These are phyloP conservation scores for Ustilaginoidea virens DNA, from an alignment of 2,329 filamentous ascomycete species.

Conservation along the genomic window DNA sequence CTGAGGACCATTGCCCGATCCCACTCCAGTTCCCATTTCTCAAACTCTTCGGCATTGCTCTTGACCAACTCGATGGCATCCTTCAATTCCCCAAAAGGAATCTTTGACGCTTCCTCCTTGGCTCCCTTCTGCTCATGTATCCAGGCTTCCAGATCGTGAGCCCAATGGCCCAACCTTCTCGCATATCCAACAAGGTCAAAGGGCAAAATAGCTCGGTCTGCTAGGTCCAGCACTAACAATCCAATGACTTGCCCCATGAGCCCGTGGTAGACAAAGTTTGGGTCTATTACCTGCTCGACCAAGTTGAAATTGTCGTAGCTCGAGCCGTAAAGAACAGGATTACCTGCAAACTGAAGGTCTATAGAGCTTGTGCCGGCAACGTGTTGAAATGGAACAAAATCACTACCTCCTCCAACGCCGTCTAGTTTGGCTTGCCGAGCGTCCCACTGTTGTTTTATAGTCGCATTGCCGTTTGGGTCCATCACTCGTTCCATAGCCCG, in stretches of 20 bases:
- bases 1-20: constrained; percentile 53
- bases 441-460: constrained; percentile 67
- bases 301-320: constrained; percentile 85
- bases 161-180: constrained; percentile 44
- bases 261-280: constrained; percentile 66
- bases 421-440: constrained; percentile 43
- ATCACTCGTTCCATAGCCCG: constrained; percentile 59
- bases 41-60: constrained; percentile 38
- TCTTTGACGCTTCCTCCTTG: constrained; percentile 11
- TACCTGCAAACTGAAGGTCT: constrained; percentile 64
- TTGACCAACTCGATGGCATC: constrained; percentile 48
- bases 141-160: constrained; percentile 52
- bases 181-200: constrained; percentile 70
- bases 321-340: constrained; percentile 56
- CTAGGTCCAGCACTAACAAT: constrained; percentile 70
- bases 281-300: constrained; percentile 69
- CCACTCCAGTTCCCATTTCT: constrained; percentile 66
- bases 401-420: constrained; percentile 58
- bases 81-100: constrained; percentile 18
- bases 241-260: constrained; percentile 66
- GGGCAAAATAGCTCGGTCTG: constrained; percentile 66
- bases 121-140: constrained; percentile 34
- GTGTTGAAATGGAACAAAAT: constrained; percentile 82
- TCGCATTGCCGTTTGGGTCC: constrained; percentile 57
- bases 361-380: constrained; percentile 80